phyloP scores from a whole-genome alignment of 2,329 filamentous ascomycete species.

The Neopestalotiopsis sp. region DNA sequence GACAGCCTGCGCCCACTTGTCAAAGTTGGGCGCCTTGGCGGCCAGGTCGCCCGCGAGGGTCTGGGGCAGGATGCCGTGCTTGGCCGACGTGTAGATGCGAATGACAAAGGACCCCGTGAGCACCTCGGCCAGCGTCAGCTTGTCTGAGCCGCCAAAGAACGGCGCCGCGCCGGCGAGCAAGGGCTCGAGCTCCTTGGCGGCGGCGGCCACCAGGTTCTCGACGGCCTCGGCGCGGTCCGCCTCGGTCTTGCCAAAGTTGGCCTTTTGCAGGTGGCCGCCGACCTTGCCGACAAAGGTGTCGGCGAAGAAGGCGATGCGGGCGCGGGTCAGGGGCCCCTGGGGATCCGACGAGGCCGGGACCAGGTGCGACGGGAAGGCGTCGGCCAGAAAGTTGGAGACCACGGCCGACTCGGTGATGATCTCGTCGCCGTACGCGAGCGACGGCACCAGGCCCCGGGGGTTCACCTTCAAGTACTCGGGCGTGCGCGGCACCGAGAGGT shows the following conservation, averaged over 20 bases:
- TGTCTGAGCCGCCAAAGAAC: slow-evolving; percentile 68
- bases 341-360: slow-evolving; percentile 58
- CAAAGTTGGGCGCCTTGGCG: slow-evolving; percentile 67
- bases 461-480: slow-evolving; percentile 79
- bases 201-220: slow-evolving; percentile 56
- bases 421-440: slow-evolving; percentile 67
- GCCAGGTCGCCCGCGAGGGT: slow-evolving; percentile 51
- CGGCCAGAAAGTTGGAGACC: slow-evolving; percentile 73
- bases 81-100: slow-evolving; percentile 59
- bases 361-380: slow-evolving; percentile 72
- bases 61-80: slow-evolving; percentile 58
- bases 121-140: slow-evolving; percentile 75
- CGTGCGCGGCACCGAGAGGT: slow-evolving; percentile 70
- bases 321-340: slow-evolving; percentile 65
- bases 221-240: slow-evolving; percentile 55
- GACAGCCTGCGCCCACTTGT: slow-evolving; percentile 68
- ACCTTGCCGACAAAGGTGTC: slow-evolving; percentile 72
- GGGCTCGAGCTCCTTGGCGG: slow-evolving; percentile 77
- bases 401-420: slow-evolving; percentile 77
- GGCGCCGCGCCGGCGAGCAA: slow-evolving; percentile 61
- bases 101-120: slow-evolving; percentile 71
- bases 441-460: slow-evolving; percentile 78
- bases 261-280: slow-evolving; percentile 34
- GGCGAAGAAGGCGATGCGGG: slow-evolving; percentile 73
- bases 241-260: slow-evolving; percentile 45